Percentiles rank a stretch among this genome's conserved stretches.
Evolutionary conservation across 2,329 filamentous ascomycete genomes (phyloP).

Genomic region (Incumbomyces lentus): DNA sequence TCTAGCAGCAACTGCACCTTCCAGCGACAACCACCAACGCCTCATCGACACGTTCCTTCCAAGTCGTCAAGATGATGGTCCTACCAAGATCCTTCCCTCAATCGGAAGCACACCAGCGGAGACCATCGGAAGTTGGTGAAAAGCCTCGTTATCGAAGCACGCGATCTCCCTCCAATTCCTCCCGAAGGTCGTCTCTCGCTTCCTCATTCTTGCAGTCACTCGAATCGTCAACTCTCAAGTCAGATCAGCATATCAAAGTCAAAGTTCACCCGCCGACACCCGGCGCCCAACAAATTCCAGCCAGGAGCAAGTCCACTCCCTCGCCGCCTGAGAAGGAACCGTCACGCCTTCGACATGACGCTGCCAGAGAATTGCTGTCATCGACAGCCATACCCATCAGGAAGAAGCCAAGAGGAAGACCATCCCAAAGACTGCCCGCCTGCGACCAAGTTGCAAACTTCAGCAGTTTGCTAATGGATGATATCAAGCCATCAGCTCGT

Average conservation of each 20-base stretch:
- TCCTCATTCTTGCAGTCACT: slow-evolving; percentile 1
- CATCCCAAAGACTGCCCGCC: slow-evolving; percentile 31
- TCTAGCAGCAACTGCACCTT: background rate
- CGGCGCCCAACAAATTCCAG: background rate
- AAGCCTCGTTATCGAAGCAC: background rate
- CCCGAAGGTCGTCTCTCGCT: background rate
- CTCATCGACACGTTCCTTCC: background rate
- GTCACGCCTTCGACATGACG: slow-evolving; percentile 9
- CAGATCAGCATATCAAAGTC: background rate
- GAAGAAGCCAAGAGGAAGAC: slow-evolving; percentile 29
- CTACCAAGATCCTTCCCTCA: slow-evolving; percentile 1
- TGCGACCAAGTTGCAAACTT: slow-evolving; percentile 38
- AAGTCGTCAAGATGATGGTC: slow-evolving; percentile 6
- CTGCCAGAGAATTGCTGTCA: slow-evolving; percentile 36
- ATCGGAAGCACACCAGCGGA: background rate
- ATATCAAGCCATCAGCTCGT: slow-evolving; percentile 40
- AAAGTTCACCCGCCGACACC: slow-evolving; percentile 7
- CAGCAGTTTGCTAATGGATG: slow-evolving; percentile 47
- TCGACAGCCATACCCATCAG: slow-evolving; percentile 50
- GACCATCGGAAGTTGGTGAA: slow-evolving; percentile 1
- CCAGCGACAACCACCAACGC: background rate
- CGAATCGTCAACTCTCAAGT: slow-evolving; percentile 3
- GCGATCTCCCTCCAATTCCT: slow-evolving; percentile 4
- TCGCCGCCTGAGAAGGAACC: background rate
- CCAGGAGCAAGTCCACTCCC: background rate